A percentile compares a stretch with the other conserved stretches of the same genome.
Evolutionary conservation across 2,329 filamentous ascomycete genomes (phyloP).

Genomic region (Alternaria novae-zelandiae): DNA sequence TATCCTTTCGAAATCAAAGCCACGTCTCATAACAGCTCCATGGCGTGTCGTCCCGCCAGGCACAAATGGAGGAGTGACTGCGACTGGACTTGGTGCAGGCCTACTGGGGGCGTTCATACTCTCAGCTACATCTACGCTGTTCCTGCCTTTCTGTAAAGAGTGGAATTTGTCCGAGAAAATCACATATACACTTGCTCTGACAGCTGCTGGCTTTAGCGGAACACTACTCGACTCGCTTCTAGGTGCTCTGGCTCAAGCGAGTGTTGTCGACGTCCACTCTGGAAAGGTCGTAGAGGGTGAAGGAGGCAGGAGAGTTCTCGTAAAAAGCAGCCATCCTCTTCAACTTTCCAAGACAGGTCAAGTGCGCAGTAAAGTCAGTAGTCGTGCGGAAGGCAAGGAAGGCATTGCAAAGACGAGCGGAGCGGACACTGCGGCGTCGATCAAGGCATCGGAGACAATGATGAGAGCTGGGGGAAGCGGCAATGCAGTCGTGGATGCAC

Average conservation of each 20-base stretch:
- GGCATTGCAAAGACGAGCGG: conserved; percentile 43
- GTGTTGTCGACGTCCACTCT: conserved; percentile 80
- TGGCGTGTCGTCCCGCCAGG: conserved; percentile 83
- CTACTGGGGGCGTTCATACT: conserved; percentile 73
- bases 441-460: conserved; percentile 41
- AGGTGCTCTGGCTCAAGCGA: conserved; percentile 83
- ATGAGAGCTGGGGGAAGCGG: conserved; percentile 36
- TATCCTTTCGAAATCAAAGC: conserved; percentile 77
- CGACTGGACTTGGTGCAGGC: conserved; percentile 75
- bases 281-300: conserved; percentile 90
- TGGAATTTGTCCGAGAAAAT: conserved; percentile 31
- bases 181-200: conserved; percentile 61
- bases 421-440: conserved; percentile 19
- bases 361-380: conserved; percentile 49
- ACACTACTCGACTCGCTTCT: conserved; percentile 87
- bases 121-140: conserved; percentile 69
- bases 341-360: conserved; percentile 40
- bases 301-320: conserved; percentile 67
- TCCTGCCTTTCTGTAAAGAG: conserved; percentile 71
- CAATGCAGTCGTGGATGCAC: conserved; percentile 36
- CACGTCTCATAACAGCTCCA: conserved; percentile 84
- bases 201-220: conserved; percentile 76
- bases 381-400: conserved; percentile 50
- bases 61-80: conserved; percentile 91
- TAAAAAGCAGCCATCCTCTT: conserved; percentile 41